Base-by-base conservation (phyloP, 352 stramenopile species). In the Globisporangium megalacanthum region DNA sequence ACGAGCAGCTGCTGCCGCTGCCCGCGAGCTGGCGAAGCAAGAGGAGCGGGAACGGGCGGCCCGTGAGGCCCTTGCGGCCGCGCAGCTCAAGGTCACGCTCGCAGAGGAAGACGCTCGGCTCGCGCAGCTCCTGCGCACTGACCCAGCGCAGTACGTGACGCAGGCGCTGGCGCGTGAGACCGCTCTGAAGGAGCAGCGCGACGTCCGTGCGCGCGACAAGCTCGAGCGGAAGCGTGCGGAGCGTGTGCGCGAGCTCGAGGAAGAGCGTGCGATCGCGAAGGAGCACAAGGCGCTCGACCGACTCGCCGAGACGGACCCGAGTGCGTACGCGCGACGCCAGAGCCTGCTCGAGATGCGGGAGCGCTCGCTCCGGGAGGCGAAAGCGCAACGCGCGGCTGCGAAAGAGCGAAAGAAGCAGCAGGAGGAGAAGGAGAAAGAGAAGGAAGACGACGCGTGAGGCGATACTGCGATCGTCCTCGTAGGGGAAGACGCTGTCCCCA, bases 201-300 rank as follows among this genome's bases (percentile, higher is more conserved):
- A 73, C 19, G 62, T 55, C 6, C 67, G 61, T 7, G 62, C 66
- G 25, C 61, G 75, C 11, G 68, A 69, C 8, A 83, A 81, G 42
- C 63, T 81, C 4, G 75, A 67, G 10, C 55, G 53, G 19, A 83
- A 86, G 54, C 79, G 75, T 47, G 70, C 65, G 9, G 73, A 76
- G 55, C 73, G 74, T 6, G 58, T 86, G 7, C 71, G 61, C 8
- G 74, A 86, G 52, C 57, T 83, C 13, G 74, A 88, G 20, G 81
- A 89, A 42, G 75, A 83, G 58, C 62, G 76, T 22, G 74, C 74
- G 39, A 85, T 86, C 56, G 70, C 71, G 15, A 83, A 83, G 48
- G 77, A 90, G 50, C 72, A 87, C 31, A 78, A 76, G 29, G 66
- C 71, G 47, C 68, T 92, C n/a, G 61, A 83, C 54, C 70, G 63